phyloP scores from a whole-genome alignment of 2,329 filamentous ascomycete genomes.

The Cercospora berteroae region DNA sequence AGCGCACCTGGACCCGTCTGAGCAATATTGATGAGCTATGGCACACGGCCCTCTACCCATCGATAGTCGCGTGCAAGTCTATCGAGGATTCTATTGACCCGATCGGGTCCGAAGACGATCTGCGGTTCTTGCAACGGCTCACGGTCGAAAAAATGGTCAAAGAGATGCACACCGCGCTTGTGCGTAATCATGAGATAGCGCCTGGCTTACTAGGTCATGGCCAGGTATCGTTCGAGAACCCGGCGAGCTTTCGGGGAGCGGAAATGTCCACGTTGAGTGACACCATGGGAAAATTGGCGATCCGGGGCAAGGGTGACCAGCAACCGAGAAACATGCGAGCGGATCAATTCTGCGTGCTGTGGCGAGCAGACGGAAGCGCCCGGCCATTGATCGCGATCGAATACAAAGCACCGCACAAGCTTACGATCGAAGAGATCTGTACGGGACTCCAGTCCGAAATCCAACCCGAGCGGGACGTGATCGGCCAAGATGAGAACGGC shows the following conservation, averaged over 20 bases:
- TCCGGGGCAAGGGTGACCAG: neutral
- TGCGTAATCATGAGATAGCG: neutral
- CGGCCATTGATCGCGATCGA: neutral
- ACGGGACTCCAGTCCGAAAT: neutral
- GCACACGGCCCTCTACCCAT: neutral
- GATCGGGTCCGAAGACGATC: neutral
- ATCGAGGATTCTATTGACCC: neutral
- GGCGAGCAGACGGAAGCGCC: neutral
- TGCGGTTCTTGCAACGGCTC: neutral
- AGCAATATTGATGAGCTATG: neutral
- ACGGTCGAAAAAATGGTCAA: neutral
- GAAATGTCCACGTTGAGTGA: neutral
- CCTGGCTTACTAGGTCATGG: neutral
- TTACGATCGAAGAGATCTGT: neutral
- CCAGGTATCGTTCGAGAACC: neutral
- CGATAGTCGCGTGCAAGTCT: neutral
- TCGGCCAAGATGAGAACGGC: slow-evolving; percentile 7
- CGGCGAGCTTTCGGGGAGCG: neutral
- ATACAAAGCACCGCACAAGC: slow-evolving; percentile 2
- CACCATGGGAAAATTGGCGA: neutral
- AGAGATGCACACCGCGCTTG: neutral
- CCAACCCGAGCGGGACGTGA: slow-evolving; percentile 7
- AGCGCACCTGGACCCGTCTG: neutral
- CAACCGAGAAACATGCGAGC: neutral
- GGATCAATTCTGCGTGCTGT: neutral